A percentile compares a stretch with the other conserved stretches of the same genome.
Evolutionary conservation across 192 early-diverging fungal genomes (phyloP).

Genomic region (Coemansia sp.): DNA sequence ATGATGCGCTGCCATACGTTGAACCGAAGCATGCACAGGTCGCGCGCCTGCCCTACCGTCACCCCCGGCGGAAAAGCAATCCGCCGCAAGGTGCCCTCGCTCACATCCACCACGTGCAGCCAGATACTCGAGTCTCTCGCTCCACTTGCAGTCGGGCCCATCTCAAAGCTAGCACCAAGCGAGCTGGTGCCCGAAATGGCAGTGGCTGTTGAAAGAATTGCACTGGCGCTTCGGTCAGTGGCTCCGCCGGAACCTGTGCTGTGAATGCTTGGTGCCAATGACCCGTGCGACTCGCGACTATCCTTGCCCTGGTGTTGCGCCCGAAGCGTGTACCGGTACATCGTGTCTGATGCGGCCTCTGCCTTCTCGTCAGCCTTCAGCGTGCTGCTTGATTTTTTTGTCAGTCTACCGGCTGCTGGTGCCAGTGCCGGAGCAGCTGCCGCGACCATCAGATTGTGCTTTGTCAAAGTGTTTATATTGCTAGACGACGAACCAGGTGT

Average conservation of each 20-base stretch:
- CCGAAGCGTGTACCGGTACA: slow-evolving; percentile 20
- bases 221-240: not conserved
- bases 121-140: slow-evolving; percentile 3
- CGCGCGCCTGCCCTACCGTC: slow-evolving; percentile 44
- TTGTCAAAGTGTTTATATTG: too few species aligned
- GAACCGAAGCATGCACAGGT: slow-evolving; percentile 51
- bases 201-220: not conserved
- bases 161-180: not conserved
- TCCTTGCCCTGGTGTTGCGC: not conserved
- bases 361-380: slow-evolving; percentile 1
- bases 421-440: slow-evolving; percentile 3
- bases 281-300: not conserved
- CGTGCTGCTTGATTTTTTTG: slow-evolving; percentile 23
- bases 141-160: not conserved
- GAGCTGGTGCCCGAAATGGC: not conserved
- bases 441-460: not conserved
- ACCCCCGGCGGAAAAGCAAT: slow-evolving; percentile 43
- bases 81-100: slow-evolving; percentile 21
- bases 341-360: slow-evolving; percentile 8
- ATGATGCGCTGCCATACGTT: slow-evolving; percentile 44
- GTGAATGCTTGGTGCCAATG: not conserved
- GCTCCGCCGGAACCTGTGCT: not conserved
- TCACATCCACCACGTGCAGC: slow-evolving; percentile 37
- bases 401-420: slow-evolving; percentile 3
- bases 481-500: slow-evolving; percentile 2